phyloP scores from a whole-genome alignment of 169 alveolate species.

The Perkinsus marinus region DNA sequence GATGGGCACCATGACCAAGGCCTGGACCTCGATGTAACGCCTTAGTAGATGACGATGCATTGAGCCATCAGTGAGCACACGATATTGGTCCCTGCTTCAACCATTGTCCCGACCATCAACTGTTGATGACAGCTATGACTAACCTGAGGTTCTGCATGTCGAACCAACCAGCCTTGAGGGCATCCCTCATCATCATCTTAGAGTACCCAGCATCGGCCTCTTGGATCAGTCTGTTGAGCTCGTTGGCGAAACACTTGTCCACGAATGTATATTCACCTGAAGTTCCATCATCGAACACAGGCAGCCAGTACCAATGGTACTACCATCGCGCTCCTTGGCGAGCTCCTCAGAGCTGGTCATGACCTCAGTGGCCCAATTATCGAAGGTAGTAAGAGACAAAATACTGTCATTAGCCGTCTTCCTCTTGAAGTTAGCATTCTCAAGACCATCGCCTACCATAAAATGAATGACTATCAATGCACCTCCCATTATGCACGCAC shows the following conservation, averaged over 20 bases:
- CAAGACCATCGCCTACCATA: slow-evolving; percentile 13
- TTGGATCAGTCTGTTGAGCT: slow-evolving; percentile 47
- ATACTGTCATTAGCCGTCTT: slow-evolving; percentile 62
- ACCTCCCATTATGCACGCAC: slow-evolving; percentile 50
- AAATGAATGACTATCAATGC: too few relatives aligned
- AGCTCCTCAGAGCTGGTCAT: slow-evolving; percentile 2
- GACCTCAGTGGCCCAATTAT: slow-evolving; percentile 51
- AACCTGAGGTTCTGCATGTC: slow-evolving; percentile 49
- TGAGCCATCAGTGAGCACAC: slow-evolving; percentile 1
- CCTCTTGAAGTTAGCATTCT: slow-evolving; percentile 33
- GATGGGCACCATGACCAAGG: slow-evolving; percentile 60
- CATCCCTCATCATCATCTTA: slow-evolving; percentile 61
- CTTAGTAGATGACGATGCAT: slow-evolving; percentile 24
- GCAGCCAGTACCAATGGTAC: not conserved
- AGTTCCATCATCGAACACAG: not conserved
- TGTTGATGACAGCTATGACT: slow-evolving; percentile 17
- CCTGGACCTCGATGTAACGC: slow-evolving; percentile 47
- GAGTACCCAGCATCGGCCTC: slow-evolving; percentile 53
- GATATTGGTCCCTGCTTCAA: not conserved
- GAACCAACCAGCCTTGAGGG: slow-evolving; percentile 58
- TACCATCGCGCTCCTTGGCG: not conserved
- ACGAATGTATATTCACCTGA: slow-evolving; percentile 18
- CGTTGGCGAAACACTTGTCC: slow-evolving; percentile 61
- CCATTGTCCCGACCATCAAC: not conserved
- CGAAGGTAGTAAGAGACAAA: slow-evolving; percentile 55